phyloP scores from a whole-genome alignment of 495 filamentous ascomycete species.

The Aspergillus heteromorphus region DNA sequence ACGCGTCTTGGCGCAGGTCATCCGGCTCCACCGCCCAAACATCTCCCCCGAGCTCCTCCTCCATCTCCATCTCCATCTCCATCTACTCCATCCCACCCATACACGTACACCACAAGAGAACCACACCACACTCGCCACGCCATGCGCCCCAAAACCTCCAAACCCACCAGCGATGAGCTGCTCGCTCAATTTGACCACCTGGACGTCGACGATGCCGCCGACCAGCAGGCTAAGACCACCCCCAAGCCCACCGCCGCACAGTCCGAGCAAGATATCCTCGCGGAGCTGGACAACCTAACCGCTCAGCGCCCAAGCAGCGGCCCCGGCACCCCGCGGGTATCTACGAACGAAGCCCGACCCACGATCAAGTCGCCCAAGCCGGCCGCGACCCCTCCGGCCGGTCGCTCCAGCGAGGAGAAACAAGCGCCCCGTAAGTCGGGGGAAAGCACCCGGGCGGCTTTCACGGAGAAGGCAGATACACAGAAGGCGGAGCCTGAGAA shows the following conservation, averaged over 20 bases:
- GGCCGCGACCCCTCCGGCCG: slow-evolving; percentile 50
- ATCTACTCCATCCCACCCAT: slow-evolving; percentile 3
- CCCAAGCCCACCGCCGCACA: slow-evolving; percentile 37
- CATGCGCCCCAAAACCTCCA: slow-evolving; percentile 46
- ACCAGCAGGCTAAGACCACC: slow-evolving; percentile 39
- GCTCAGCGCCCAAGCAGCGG: slow-evolving; percentile 61
- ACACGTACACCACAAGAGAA: not conserved
- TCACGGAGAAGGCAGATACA: slow-evolving; percentile 46
- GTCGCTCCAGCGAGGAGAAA: slow-evolving; percentile 57
- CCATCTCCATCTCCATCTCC: not conserved
- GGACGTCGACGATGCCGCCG: slow-evolving; percentile 41
- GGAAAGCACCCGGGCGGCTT: slow-evolving; percentile 67
- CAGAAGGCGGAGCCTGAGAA: slow-evolving; percentile 29
- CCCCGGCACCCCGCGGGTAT: slow-evolving; percentile 76
- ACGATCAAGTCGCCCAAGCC: slow-evolving; percentile 54
- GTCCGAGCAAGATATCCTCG: slow-evolving; percentile 63
- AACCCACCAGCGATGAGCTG: slow-evolving; percentile 72
- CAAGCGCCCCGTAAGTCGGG: slow-evolving; percentile 59
- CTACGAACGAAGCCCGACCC: slow-evolving; percentile 46
- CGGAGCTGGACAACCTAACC: slow-evolving; percentile 77
- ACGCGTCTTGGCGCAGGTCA: slow-evolving; percentile 23
- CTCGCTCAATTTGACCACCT: slow-evolving; percentile 76
- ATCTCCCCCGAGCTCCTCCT: slow-evolving; percentile 4
- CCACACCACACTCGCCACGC: slow-evolving; percentile 1
- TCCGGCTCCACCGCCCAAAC: slow-evolving; percentile 20